Evolutionary conservation across 129 eudicot species (phyloP), one percentile per base, ranked within the genome.

Genomic region (Pittosporum tobira): DNA sequence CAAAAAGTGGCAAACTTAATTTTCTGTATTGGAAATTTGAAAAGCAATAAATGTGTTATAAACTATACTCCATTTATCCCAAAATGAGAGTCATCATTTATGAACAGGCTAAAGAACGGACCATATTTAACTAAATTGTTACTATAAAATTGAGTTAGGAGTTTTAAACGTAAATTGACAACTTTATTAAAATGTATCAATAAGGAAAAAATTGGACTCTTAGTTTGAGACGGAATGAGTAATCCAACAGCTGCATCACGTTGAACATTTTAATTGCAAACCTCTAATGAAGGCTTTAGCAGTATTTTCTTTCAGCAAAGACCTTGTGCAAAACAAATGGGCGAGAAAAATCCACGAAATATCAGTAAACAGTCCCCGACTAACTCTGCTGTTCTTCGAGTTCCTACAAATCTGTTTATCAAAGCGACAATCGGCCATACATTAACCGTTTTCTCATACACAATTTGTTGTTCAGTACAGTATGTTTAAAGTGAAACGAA

Each of bases 231-330:
- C n/a, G n/a, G n/a, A n/a, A n/a, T n/a, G n/a, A n/a, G n/a, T n/a
- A n/a, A n/a, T n/a, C n/a, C n/a, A n/a, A n/a, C n/a, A n/a, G n/a
- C n/a, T n/a, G n/a, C n/a, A n/a, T n/a, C n/a, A n/a, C n/a, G n/a
- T n/a, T n/a, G n/a, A n/a, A n/a, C n/a, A n/a, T n/a, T 40, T 12
- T 40, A n/a, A 40, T 40, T 40, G 10, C 5, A 37, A 48, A 9
- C 88, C 99, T 87, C 99, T 79, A 50, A 87, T 76, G 74, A 81
- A 93, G 20, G 99, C 73, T 61, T 84, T 84, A 18, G 99, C 80
- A 27, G 80, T 82, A 49, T 69, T 87, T 67, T 84, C 94, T 57
- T 71, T 81, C 70, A 60, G 72, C 72, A 93, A 76, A 21, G 96
- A 93, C 56, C 79, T 73, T 15, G 71, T 87, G 70, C 83, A 66